These are phyloP conservation scores for Moricandia moricandioides DNA, from an alignment of 345 rosid species.

Conservation along the genomic window DNA sequence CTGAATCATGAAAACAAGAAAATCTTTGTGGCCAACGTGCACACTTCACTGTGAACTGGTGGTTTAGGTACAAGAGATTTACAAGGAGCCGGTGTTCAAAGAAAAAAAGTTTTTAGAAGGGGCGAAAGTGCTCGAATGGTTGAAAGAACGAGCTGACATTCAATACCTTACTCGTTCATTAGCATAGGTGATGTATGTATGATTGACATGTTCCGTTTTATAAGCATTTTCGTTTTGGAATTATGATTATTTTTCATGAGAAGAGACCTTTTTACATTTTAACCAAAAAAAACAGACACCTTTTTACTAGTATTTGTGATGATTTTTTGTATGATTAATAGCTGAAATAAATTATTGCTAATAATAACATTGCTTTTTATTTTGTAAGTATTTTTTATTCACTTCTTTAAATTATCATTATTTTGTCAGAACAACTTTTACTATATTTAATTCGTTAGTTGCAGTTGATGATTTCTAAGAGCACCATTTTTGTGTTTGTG, in stretches of 20 bases:
- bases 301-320: too few species aligned
- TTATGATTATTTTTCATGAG: not conserved
- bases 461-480: not conserved
- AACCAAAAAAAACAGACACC: too few species aligned
- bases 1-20: conserved; percentile 46
- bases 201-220: conserved; percentile 6
- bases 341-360: not conserved
- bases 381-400: not conserved
- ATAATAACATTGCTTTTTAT: not conserved
- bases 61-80: conserved; percentile 77
- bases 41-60: conserved; percentile 55
- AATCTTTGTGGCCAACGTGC: conserved; percentile 54
- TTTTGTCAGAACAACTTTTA: not conserved
- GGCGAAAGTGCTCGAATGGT: conserved; percentile 93
- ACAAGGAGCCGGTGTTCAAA: too few species aligned
- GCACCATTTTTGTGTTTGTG: not conserved
- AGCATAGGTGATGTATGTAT: conserved; percentile 6
- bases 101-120: conserved; percentile 91
- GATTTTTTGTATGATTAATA: not conserved
- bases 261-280: not conserved
- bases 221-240: not conserved
- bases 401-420: not conserved
- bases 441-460: not conserved
- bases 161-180: conserved; percentile 57
- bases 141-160: conserved; percentile 70